phyloP scores from a whole-genome alignment of 495 filamentous ascomycete species.

The Xylaria grammica region DNA sequence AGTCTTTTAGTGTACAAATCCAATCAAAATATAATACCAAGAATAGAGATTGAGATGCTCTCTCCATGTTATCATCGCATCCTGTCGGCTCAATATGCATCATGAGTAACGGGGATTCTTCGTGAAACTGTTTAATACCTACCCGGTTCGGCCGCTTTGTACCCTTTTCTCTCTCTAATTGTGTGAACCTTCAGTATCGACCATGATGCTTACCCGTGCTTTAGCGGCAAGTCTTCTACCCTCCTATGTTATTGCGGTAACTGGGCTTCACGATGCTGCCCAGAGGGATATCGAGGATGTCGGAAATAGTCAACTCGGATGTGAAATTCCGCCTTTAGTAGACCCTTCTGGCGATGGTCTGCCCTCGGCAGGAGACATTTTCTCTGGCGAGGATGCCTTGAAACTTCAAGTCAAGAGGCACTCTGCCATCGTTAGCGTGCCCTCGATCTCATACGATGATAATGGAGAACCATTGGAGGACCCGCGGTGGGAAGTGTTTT shows the following conservation, averaged over 20 bases:
- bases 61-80: too few relatives aligned
- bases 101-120: too few relatives aligned
- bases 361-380: slow-evolving; percentile 37
- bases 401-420: slow-evolving; percentile 43
- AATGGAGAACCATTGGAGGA: slow-evolving; percentile 42
- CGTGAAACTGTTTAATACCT: too few relatives aligned
- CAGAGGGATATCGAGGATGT: slow-evolving; percentile 18
- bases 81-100: too few relatives aligned
- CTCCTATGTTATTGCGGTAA: slow-evolving; percentile 22
- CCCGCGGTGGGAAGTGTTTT: slow-evolving; percentile 43
- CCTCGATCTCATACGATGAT: slow-evolving; percentile 43
- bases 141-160: too few relatives aligned
- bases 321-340: slow-evolving; percentile 34
- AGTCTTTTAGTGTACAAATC: neutral
- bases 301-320: slow-evolving; percentile 26
- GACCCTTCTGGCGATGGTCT: slow-evolving; percentile 40
- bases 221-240: slow-evolving; percentile 29
- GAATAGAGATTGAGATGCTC: too few relatives aligned
- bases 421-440: slow-evolving; percentile 40
- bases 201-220: slow-evolving; percentile 28
- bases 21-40: too few relatives aligned
- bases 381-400: slow-evolving; percentile 37
- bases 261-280: slow-evolving; percentile 17
- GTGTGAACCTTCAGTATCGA: slow-evolving; percentile 6
- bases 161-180: neutral